Conservation (phyloP, 176 grass and related monocot genomes). For the Olyra latifolia region DNA sequence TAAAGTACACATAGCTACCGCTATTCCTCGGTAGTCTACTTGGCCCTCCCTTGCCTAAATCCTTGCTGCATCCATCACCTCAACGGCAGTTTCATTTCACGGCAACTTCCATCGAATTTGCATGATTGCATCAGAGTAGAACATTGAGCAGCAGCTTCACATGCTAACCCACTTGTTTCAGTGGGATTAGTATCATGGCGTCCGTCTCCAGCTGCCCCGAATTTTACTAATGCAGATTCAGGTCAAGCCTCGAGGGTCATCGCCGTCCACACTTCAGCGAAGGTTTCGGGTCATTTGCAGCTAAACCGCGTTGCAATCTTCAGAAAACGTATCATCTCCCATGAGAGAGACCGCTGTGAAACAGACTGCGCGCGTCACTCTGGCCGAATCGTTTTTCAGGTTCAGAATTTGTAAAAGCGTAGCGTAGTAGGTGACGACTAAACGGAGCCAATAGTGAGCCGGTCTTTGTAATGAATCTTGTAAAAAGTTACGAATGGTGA, state of each 20-base stretch:
- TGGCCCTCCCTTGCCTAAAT: too few species aligned
- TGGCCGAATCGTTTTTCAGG: not conserved
- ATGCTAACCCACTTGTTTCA: not conserved
- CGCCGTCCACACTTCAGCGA: not conserved
- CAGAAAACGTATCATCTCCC: too few species aligned
- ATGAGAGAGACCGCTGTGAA: not conserved
- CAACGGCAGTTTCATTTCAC: not conserved
- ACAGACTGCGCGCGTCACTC: not conserved
- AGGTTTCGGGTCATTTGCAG: not conserved
- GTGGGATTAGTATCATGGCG: not conserved
- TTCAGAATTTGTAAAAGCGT: not conserved
- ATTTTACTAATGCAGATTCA: not conserved
- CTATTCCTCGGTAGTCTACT: too few species aligned
- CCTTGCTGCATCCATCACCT: too few species aligned
- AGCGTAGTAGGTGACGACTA: not conserved
- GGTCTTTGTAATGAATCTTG: too few species aligned
- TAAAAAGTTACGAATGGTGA: too few species aligned
- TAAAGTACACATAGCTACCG: too few species aligned
- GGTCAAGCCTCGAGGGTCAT: not conserved
- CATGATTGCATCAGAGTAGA: too few species aligned
- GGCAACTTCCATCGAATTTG: not conserved
- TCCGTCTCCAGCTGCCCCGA: not conserved
- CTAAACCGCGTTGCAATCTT: not conserved
- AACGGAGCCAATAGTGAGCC: too few species aligned
- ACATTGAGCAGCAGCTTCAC: not conserved